Conservation (phyloP, 176 grass and related monocot species). For the Poa pratensis region DNA sequence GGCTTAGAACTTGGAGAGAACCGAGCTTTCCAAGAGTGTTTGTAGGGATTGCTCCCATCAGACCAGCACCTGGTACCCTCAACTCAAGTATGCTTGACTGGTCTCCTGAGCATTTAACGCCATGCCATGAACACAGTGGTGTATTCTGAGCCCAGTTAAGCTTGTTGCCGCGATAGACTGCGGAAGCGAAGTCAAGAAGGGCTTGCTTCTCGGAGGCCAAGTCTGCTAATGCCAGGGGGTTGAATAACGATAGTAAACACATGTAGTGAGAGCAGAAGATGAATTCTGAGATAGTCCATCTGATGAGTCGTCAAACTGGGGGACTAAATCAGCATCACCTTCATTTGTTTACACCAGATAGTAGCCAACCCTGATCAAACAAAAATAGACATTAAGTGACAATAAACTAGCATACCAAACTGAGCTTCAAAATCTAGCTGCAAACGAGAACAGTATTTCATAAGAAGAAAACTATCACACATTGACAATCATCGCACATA, state of each 20-base stretch:
- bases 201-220: conserved; percentile 74
- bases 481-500: conserved; percentile 21
- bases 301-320: conserved; percentile 5
- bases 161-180: conserved; percentile 55
- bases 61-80: conserved; percentile 77
- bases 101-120: conserved; percentile 70
- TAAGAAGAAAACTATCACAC: conserved; percentile 26
- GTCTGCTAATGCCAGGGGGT: conserved; percentile 47
- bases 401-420: background rate
- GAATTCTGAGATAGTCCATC: conserved; percentile 46
- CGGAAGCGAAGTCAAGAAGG: conserved; percentile 71
- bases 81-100: conserved; percentile 64
- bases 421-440: conserved; percentile 27
- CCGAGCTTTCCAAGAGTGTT: conserved; percentile 77
- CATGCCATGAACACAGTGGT: conserved; percentile 87
- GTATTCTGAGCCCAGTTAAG: conserved; percentile 70
- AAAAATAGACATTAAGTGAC: conserved; percentile 36
- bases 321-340: conserved; percentile 39
- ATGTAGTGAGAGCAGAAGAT: conserved; percentile 38
- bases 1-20: conserved; percentile 78
- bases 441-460: conserved; percentile 1
- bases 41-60: conserved; percentile 69
- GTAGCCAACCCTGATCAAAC: conserved; percentile 34
- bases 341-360: conserved; percentile 30
- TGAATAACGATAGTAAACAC: conserved; percentile 53